Base-by-base conservation (phyloP, 2,329 filamentous ascomycete species). In the Aspergillus sp. region DNA sequence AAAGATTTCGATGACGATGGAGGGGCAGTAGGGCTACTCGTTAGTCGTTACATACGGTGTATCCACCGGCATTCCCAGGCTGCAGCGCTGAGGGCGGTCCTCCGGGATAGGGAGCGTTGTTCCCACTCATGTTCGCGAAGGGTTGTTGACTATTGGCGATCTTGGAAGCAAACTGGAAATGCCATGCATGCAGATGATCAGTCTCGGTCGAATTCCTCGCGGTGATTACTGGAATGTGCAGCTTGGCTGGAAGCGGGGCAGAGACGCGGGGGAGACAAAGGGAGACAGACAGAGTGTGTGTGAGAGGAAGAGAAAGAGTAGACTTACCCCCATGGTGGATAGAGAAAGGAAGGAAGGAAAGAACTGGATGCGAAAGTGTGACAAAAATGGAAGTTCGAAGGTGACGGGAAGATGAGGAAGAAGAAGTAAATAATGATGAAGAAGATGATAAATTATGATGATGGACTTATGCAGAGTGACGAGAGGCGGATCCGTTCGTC, bases 11-110 rank as follows among this genome's bases (percentile, higher is more conserved):
- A 47, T 24, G 45, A 47, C 22, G 45, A 47, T 24, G 45, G 45
- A 52, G 50, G 20, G 47, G 49, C 42, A 55, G 52, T 42, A 31
- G 52, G 42, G 46, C 42, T 39, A 55, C 26, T 26, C 7, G 26
- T 26, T 26, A 29, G 26, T 2, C 7, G 2, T 9, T 9, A 29
- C 39, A 49, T 52, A 54, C 49, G 61, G 58, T 58, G 54, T 85
- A 84, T 75, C 78, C 78, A 66, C 77, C 77, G 45, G 66, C 18
- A 54, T 26, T 26, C 49, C 71, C 73, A 66, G 71, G 60, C 61
- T 72, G 74, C 64, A 76, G 62, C 49, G 69, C 63, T 57, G 73
- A 58, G 57, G 75, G 76, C 69, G 76, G 74, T 51, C 65, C 73
- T 50, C 72, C 74, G 16, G 72, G 71, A 59, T 77, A 77, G 16